These are phyloP conservation scores for Amanita thiersii DNA, from an alignment of 768 basidiomycete species.

Conservation along the genomic window DNA sequence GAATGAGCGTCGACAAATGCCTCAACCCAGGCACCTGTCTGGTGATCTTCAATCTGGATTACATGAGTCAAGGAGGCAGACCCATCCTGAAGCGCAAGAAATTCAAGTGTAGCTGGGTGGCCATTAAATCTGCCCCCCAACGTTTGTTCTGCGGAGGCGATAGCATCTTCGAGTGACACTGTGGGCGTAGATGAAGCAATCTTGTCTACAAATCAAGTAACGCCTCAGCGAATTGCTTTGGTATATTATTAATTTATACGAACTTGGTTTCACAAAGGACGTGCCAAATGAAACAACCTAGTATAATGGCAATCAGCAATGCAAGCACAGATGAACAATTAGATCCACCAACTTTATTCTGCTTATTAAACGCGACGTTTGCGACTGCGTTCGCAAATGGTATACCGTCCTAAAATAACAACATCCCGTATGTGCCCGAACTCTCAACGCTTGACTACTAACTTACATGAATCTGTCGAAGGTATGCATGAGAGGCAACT, in stretches of 20 bases:
- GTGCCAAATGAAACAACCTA: neutral
- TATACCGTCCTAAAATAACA: neutral
- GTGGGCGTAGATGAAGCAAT: conserved; percentile 29
- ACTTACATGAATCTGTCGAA: neutral
- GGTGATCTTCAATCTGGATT: conserved; percentile 25
- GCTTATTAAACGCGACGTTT: no score
- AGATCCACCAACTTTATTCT: no score
- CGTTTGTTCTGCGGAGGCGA: conserved; percentile 26
- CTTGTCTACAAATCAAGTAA: conserved; percentile 12
- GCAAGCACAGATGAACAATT: no score
- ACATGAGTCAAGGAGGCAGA: conserved; percentile 29
- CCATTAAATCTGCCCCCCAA: conserved; percentile 33
- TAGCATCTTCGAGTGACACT: conserved; percentile 24
- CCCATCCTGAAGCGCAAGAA: conserved; percentile 30
- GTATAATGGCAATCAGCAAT: no score
- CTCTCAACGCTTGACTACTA: conserved; percentile 12
- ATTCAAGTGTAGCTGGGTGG: conserved; percentile 29
- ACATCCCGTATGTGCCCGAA: neutral
- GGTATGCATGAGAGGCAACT: neutral
- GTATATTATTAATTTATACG: no score
- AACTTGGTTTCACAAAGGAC: no score
- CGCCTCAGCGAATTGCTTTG: no score
- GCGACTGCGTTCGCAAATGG: neutral
- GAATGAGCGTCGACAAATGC: conserved; percentile 51
- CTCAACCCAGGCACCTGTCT: conserved; percentile 40